Evolutionary conservation across 2,329 filamentous ascomycete genomes (phyloP), one percentile per base, ranked within the genome.

Genomic region (Colletotrichum melonis): DNA sequence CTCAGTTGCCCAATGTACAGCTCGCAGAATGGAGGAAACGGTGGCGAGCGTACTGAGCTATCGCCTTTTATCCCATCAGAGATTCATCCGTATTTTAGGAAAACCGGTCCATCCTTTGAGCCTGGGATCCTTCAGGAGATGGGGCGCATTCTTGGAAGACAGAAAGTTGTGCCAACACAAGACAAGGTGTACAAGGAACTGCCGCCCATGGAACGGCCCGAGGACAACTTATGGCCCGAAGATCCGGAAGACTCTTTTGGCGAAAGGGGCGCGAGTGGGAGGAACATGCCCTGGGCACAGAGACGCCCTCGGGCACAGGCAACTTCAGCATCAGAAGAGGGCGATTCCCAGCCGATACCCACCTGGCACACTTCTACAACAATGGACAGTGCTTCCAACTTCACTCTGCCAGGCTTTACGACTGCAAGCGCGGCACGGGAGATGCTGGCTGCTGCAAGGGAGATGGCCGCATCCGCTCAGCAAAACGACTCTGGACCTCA

Each of bases 1-100:
- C 86, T 98, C 67, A 98, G 95, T 80, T 94, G 91, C 76, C 94
- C 95, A 0, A 81, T 92, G 49, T 92, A 91, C 76, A 92, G 91
- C 73, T 90, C 92, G 8, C 88, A 90, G 69, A 84, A 88, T 28
- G 82, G 83, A 67, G 83, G 85, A 60, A 88, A 92, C 76, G 86
- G 91, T 70, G 91, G 92, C 0, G 90, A 75, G 52, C 69, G 73
- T 14, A 73, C 73, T 4, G 74, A 88, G 8, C 80, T 96, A 19
- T 97, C 94, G 0, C 87, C 88, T 0, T 98, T 98, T 77, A 84
- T 98, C 24, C 87, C 90, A 0, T 84, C 88, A 0, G 73, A 75
- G 24, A 57, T 76, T 0, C 77, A 79, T 6, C 78, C 74, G 28
- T 78, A 77, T 82, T 81, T 90, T 89, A 74, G 88, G 42, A 86